These are phyloP conservation scores for Kwoniella shandongensis DNA, from an alignment of 768 basidiomycete genomes.

Conservation along the genomic window DNA sequence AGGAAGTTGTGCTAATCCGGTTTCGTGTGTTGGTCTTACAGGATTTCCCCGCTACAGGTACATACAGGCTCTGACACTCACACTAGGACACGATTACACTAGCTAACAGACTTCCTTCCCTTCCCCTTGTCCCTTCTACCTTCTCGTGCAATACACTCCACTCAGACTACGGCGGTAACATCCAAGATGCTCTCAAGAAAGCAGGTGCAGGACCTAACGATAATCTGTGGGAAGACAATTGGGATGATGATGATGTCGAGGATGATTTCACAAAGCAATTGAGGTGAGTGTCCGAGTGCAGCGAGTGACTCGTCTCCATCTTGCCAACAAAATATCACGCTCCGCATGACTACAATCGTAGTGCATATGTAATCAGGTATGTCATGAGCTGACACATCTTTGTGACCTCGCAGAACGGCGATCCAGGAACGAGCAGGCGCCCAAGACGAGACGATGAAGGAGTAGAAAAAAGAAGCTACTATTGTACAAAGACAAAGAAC, in stretches of 20 bases:
- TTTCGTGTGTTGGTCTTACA: too few species aligned
- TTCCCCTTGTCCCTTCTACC: neutral
- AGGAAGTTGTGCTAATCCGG: too few species aligned
- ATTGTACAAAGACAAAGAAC: neutral
- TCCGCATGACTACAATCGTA: neutral
- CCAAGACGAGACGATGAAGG: conserved; percentile 43
- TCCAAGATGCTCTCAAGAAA: conserved; percentile 69
- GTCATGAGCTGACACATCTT: neutral
- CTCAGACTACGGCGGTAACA: conserved; percentile 52
- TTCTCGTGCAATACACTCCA: neutral
- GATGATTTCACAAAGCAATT: conserved; percentile 95
- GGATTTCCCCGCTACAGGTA: conserved; percentile 83
- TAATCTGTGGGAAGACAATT: conserved; percentile 98
- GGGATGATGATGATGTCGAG: conserved; percentile 99
- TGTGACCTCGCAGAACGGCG: conserved; percentile 27
- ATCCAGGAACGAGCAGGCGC: conserved; percentile 39
- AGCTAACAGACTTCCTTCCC: neutral
- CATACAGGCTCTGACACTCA: conserved; percentile 39
- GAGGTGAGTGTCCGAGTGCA: conserved; percentile 63
- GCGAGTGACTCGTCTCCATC: neutral
- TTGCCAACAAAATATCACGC: neutral
- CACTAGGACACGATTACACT: neutral
- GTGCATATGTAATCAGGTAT: neutral
- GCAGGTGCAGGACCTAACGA: conserved; percentile 77
- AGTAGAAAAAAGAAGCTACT: conserved; percentile 17